A percentile compares a stretch with the other conserved stretches of the same genome.
These are phyloP conservation scores for Candida corydali DNA, from an alignment of 805 yeast species.

Conservation along the genomic window DNA sequence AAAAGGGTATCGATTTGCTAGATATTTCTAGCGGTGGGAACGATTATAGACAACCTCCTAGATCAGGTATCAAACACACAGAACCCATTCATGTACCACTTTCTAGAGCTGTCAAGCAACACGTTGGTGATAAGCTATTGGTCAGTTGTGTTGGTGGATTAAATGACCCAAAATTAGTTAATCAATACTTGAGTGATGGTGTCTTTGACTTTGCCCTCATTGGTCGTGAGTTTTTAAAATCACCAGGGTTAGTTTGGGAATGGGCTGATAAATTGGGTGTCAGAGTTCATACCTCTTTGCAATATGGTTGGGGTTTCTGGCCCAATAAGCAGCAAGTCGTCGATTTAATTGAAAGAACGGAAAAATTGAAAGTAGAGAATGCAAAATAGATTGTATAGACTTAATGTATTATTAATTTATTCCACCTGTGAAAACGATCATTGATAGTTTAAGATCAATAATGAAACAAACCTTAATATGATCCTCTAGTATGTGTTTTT, in stretches of 20 bases:
- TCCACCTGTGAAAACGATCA: no score
- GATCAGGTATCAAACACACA: conserved; percentile 13
- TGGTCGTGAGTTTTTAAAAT: conserved; percentile 43
- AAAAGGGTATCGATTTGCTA: conserved; percentile 46
- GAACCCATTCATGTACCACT: conserved; percentile 34
- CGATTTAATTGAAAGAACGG: conserved; percentile 16
- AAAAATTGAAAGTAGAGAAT: conserved; percentile 2
- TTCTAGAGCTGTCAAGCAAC: conserved; percentile 41
- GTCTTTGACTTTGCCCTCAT: conserved; percentile 45
- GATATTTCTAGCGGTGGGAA: conserved; percentile 57
- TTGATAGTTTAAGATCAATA: no score
- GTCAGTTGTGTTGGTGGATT: conserved; percentile 50
- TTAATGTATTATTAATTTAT: no score
- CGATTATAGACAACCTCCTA: conserved; percentile 24
- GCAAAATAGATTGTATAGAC: not conserved
- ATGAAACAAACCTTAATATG: no score
- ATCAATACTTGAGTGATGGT: conserved; percentile 37
- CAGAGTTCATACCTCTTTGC: conserved; percentile 30
- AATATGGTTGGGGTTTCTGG: conserved; percentile 18
- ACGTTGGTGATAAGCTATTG: conserved; percentile 37
- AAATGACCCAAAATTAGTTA: conserved; percentile 29
- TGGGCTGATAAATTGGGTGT: conserved; percentile 51
- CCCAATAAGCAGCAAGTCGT: conserved; percentile 15
- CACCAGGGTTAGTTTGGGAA: conserved; percentile 47
- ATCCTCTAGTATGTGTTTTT: not conserved